Percentiles rank a stretch among this genome's conserved stretches.
phyloP scores from a whole-genome alignment of 2,329 filamentous ascomycete species.

The Aureobasidium sp. region DNA sequence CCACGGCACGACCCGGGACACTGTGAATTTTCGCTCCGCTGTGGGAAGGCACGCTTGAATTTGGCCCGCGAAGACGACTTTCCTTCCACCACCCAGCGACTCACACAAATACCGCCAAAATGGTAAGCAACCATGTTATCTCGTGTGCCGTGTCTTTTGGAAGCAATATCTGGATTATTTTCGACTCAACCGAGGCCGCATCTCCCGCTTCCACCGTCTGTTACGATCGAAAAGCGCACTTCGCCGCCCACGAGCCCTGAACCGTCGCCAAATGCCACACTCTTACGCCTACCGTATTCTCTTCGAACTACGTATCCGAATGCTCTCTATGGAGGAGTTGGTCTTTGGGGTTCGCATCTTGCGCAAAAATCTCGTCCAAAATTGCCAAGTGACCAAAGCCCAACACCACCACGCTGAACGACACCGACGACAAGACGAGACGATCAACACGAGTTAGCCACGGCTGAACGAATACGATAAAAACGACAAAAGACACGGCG shows the following conservation, averaged over 20 bases:
- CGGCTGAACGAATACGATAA: neutral
- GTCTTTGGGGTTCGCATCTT: no score
- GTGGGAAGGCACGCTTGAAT: neutral
- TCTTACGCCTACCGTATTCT: neutral
- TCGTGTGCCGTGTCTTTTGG: slow-evolving; percentile 4
- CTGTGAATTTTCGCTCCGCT: slow-evolving; percentile 5
- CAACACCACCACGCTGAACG: neutral
- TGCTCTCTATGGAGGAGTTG: neutral
- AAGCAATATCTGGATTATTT: neutral
- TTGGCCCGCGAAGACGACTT: slow-evolving; percentile 1
- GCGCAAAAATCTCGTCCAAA: no score
- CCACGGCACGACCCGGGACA: neutral
- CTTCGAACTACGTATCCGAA: neutral
- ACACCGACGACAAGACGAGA: neutral
- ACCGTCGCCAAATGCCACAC: neutral
- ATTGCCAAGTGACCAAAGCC: no score
- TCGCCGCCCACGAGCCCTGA: neutral
- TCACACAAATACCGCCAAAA: slow-evolving; percentile 19
- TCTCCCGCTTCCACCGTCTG: neutral
- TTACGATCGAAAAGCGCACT: neutral
- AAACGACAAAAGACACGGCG: slow-evolving; percentile 5
- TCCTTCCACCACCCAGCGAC: slow-evolving; percentile 16
- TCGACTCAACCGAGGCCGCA: slow-evolving; percentile 5
- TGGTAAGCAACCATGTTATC: slow-evolving; percentile 17
- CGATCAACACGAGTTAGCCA: neutral